phyloP scores from a whole-genome alignment of 768 basidiomycete species.

The Phanerochaete carnosa region DNA sequence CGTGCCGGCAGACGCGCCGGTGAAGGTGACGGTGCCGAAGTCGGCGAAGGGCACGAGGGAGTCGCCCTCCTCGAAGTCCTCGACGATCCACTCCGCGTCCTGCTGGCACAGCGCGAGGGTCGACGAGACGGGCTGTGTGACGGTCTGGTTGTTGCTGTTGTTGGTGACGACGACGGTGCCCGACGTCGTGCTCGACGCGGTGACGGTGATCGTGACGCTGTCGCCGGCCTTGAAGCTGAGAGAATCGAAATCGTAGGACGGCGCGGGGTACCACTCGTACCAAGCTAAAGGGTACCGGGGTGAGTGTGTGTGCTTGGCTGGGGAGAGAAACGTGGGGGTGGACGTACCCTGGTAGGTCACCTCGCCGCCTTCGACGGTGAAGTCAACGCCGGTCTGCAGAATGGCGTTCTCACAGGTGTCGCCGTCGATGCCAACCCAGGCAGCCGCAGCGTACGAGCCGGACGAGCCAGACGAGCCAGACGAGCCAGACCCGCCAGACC shows the following conservation, averaged over 20 bases:
- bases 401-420: background rate
- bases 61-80: background rate
- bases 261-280: background rate
- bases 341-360: background rate
- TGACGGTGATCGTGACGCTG: background rate
- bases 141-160: background rate
- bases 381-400: background rate
- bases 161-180: background rate
- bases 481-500: too few relatives aligned
- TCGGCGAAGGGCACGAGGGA: background rate
- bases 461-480: background rate
- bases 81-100: background rate
- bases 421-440: background rate
- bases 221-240: background rate
- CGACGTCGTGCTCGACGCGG: background rate
- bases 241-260: background rate
- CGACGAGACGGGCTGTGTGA: background rate
- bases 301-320: background rate
- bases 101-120: background rate
- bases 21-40: background rate
- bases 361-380: background rate
- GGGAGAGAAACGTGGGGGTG: background rate
- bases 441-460: background rate
- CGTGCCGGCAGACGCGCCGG: slow-evolving; percentile 19
- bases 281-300: background rate